These are phyloP conservation scores for Cyclanthera cordifolia DNA, from an alignment of 306 rosid species.

Conservation along the genomic window DNA sequence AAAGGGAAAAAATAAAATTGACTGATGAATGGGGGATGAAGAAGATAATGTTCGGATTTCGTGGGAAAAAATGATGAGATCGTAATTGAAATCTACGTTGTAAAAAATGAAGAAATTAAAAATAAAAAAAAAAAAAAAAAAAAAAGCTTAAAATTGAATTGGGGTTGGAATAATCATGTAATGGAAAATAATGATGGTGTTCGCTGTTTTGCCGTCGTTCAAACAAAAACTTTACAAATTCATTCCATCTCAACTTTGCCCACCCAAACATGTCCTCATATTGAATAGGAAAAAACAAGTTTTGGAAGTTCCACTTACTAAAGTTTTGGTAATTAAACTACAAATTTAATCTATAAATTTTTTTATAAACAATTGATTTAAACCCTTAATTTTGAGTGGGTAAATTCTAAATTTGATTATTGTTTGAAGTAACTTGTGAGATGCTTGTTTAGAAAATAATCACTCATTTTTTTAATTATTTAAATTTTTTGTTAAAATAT, in stretches of 20 bases:
- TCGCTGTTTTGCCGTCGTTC: background rate
- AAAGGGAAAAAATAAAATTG: background rate
- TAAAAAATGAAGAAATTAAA: background rate
- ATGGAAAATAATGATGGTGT: background rate
- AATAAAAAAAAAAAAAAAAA: background rate
- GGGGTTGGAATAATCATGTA: background rate
- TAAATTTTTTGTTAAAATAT: no score
- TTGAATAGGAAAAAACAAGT: background rate
- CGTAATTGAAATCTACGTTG: slow-evolving; percentile 3
- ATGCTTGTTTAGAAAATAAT: no score
- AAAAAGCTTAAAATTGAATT: background rate
- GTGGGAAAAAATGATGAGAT: slow-evolving; percentile 5
- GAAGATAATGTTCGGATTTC: background rate
- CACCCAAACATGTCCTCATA: background rate
- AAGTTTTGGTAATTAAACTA: no score
- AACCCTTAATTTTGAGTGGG: no score
- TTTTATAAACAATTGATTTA: no score
- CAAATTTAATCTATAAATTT: background rate
- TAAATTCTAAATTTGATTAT: no score
- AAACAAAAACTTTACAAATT: background rate
- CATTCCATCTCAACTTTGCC: background rate
- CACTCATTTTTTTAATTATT: no score
- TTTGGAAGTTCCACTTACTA: no score
- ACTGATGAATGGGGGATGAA: background rate
- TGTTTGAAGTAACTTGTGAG: no score